Percentiles rank a stretch among this genome's conserved stretches.
phyloP scores from a whole-genome alignment of 805 yeast species.

The Candida yuanshanica region DNA sequence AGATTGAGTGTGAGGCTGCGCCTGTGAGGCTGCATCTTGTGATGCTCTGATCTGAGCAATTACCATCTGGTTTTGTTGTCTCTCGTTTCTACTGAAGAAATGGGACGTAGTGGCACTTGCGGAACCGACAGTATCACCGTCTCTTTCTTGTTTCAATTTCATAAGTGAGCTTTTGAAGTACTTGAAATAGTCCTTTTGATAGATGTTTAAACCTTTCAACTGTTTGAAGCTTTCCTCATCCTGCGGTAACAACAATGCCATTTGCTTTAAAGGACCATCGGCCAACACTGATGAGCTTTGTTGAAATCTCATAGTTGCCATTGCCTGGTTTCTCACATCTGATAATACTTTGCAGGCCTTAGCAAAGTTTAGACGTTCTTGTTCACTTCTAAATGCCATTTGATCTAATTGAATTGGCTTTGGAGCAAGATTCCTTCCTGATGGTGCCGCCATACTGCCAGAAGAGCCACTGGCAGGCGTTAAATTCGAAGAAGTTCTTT shows the following conservation, averaged over 20 bases:
- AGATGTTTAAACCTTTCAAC: constrained; percentile 28
- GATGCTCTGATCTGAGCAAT: constrained; percentile 20
- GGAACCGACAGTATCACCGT: neutral
- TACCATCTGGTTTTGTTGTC: constrained; percentile 11
- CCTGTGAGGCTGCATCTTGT: constrained; percentile 7
- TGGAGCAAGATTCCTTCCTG: constrained; percentile 6
- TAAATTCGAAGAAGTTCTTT: constrained; percentile 19
- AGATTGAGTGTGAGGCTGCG: neutral
- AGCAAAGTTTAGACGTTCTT: constrained; percentile 16
- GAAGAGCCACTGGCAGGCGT: constrained; percentile 6
- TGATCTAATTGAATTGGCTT: constrained; percentile 19
- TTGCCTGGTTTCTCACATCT: constrained; percentile 36
- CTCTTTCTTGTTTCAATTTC: constrained; percentile 11
- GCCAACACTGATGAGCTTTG: constrained; percentile 31
- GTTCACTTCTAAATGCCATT: constrained; percentile 14
- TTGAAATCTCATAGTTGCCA: constrained; percentile 34
- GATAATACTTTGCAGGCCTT: constrained; percentile 27
- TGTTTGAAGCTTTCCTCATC: constrained; percentile 40
- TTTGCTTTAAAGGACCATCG: constrained; percentile 41
- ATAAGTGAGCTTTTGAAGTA: constrained; percentile 34
- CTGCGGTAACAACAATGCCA: constrained; percentile 51
- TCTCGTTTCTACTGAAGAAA: constrained; percentile 13
- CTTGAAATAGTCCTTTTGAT: constrained; percentile 28
- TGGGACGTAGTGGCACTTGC: constrained; percentile 14
- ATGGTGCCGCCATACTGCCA: neutral